These are phyloP conservation scores for Sequoia sempervirens DNA, from an alignment of 75 land plant genomes.

Conservation along the genomic window DNA sequence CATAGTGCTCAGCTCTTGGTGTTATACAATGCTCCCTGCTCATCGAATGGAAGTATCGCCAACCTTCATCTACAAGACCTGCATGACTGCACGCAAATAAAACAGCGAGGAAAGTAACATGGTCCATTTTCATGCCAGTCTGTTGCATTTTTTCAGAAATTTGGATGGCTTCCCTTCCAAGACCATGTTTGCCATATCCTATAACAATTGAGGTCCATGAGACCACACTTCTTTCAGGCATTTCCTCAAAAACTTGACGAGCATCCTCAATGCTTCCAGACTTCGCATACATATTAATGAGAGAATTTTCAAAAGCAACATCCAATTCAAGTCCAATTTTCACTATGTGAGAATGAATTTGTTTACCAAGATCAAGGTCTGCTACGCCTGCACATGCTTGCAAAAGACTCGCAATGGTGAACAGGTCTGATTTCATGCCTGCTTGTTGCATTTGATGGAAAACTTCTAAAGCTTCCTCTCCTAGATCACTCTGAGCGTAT, in stretches of 20 bases:
- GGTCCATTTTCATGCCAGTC: constrained; percentile 14
- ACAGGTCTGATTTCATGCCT: constrained; percentile 25
- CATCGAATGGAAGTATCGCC: constrained; percentile 23
- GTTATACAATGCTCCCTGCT: constrained; percentile 10
- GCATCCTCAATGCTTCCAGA: constrained; percentile 36
- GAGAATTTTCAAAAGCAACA: constrained; percentile 38
- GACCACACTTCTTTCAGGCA: constrained; percentile 12
- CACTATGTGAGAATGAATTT: constrained; percentile 34
- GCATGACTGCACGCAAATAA: constrained; percentile 42
- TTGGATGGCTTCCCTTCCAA: constrained; percentile 24
- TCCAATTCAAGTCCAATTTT: constrained; percentile 40
- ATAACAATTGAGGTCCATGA: constrained; percentile 41
- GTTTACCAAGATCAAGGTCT: constrained; percentile 33
- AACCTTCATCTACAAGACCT: constrained; percentile 41
- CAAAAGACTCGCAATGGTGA: constrained; percentile 44
- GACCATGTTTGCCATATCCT: constrained; percentile 31
- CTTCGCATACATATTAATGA: constrained; percentile 67
- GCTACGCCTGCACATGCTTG: constrained; percentile 45
- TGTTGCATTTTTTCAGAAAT: constrained; percentile 21
- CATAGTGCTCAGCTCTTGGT: constrained; percentile 29
- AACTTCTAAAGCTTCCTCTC: constrained; percentile 27
- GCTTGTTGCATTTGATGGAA: constrained; percentile 29
- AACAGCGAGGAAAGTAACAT: constrained; percentile 30
- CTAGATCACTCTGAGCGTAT: constrained; percentile 41
- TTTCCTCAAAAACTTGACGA: constrained; percentile 14